Evolutionary conservation across 768 basidiomycete species (phyloP).

Genomic region (Boletus vermiculosoides): DNA sequence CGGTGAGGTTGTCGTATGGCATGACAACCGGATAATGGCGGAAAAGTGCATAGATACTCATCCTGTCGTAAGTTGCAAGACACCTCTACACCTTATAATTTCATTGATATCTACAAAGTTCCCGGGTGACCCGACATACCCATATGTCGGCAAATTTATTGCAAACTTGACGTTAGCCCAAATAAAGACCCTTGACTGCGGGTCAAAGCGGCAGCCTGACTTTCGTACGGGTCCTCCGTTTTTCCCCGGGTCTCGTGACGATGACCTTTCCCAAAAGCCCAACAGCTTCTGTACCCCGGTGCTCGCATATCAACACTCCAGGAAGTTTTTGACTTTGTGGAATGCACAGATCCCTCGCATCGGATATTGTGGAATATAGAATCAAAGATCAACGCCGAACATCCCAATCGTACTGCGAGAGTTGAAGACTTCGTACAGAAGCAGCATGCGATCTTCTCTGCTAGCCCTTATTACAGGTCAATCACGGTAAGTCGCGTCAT

Average conservation of each 20-base stretch:
- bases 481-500: conserved; percentile 53
- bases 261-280: conserved; percentile 38
- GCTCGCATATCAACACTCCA: conserved; percentile 69
- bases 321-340: conserved; percentile 75
- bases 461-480: conserved; percentile 57
- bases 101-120: conserved; percentile 37
- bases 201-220: conserved; percentile 56
- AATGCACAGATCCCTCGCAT: conserved; percentile 66
- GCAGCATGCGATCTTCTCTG: conserved; percentile 57
- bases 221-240: conserved; percentile 48
- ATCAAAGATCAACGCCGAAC: conserved; percentile 65
- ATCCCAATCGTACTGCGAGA: conserved; percentile 48
- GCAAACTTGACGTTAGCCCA: conserved; percentile 79
- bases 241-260: background rate
- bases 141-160: conserved; percentile 75
- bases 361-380: conserved; percentile 74
- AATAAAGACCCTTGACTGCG: conserved; percentile 79
- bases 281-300: conserved; percentile 64
- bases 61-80: conserved; percentile 49
- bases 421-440: conserved; percentile 61
- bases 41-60: conserved; percentile 69
- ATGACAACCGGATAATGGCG: conserved; percentile 63
- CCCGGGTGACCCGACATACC: conserved; percentile 57
- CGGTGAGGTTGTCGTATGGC: conserved; percentile 76
- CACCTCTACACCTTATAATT: background rate